Base-by-base conservation (phyloP, 768 basidiomycete genomes). In the Collybia mongolica region DNA sequence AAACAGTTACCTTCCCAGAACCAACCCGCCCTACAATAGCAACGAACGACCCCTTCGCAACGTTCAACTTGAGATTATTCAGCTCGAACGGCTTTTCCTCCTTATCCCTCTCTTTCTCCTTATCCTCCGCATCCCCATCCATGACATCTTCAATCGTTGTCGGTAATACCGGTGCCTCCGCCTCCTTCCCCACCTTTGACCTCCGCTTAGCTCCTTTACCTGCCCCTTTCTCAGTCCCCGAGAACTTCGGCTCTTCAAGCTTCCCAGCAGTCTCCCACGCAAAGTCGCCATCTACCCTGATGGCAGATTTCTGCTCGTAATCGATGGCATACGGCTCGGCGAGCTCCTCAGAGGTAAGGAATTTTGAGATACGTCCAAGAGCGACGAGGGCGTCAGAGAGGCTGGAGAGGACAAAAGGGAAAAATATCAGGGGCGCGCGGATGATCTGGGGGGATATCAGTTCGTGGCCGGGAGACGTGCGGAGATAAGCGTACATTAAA, bases 11-110 rank as follows among this genome's bases (percentile, higher is more conserved):
- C 70, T 90, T 90, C 20, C 89, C 89, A 36, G 80, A 82, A 0
- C 88, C 88, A 35, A 90, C 84, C 5, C 78, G 74, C 12, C 89
- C 89, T 14, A 90, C 84, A 20, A 90, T 81, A 0, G 82, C 85
- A 7, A 88, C 73, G 24, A 90, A 81, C 35, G 83, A 70, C 15
- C 88, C 86, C 49, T 66, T 72, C 2, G 72, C 72, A 37, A 84
- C 61, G 39, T 60, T 56, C 20, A 84, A 54, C 47, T 74, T 69
- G 42, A 86, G 60, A 51, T 74, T 65, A 28, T 66, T 71, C 45
- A 86, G 59, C 48, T 72, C 66, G 51, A 84, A 86, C 0, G 81
- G 81, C 49, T 68, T 71, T 48, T 79, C 75, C 38, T 74, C 65
- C 18, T n/a, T n/a, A n/a, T 72, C 62, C 17, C 52, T 57, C 32